Evolutionary conservation across 202 grass and related monocot species (phyloP), one percentile per base, ranked within the genome.

Genomic region (Zoysia matrella): DNA sequence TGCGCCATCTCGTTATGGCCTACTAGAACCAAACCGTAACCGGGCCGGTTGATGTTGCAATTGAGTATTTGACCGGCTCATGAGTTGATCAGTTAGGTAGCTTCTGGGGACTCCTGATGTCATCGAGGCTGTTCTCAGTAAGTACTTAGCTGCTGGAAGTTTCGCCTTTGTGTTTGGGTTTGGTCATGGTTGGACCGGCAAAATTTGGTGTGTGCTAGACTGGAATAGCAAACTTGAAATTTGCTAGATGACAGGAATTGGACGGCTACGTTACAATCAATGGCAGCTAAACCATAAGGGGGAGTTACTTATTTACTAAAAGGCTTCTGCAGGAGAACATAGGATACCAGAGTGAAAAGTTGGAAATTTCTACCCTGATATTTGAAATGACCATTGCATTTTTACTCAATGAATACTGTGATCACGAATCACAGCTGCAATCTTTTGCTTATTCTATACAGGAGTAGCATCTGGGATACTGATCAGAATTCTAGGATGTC

Each of bases 361-460:
- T 16, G 2, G 16, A 14, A 48, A 7, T 40, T 56, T 5, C 18
- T 62, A 0, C 18, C 22, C 30, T 52, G 14, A 42, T 3, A 6
- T 51, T 60, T 76, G 18, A 63, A 79, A 54, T 49, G 57, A 2
- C 12, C 51, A 83, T 18, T n/a, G 40, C 10, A 11, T 36, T 22
- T 76, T 44, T 43, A 50, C 63, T 75, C 57, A 10, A 1, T 42
- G 42, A 41, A 55, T 52, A 55, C 4, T 40, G 1, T 56, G 12
- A 8, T 52, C 3, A 51, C 0, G 0, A 53, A 72, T 60, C 47
- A 85, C 47, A 18, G 22, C 47, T 46, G 11, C 8, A n/a, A 14
- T 65, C 41, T 48, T 74, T 71, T 64, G 7, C n/a, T 53, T 65
- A 78, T 49, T 54, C 39, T 57, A 6, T 56, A 13, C 42, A 49